A percentile compares a stretch with the other conserved stretches of the same genome.
These are phyloP conservation scores for Patellaria atrata DNA, from an alignment of 495 filamentous ascomycete genomes.

Conservation along the genomic window DNA sequence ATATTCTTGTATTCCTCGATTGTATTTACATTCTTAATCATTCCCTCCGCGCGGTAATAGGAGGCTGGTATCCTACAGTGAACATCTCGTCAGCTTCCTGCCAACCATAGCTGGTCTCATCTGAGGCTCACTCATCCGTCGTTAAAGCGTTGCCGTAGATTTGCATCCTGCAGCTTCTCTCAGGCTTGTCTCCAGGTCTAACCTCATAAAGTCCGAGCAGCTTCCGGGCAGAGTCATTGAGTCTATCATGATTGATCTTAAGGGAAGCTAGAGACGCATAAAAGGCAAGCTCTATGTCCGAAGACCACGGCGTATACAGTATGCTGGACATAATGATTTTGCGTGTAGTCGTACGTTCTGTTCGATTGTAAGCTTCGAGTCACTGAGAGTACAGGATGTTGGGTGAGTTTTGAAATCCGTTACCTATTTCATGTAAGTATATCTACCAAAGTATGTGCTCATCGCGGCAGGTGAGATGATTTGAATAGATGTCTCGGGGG, in stretches of 20 bases:
- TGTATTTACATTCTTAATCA: slow-evolving; percentile 92
- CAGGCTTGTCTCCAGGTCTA: slow-evolving; percentile 48
- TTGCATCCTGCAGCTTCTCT: slow-evolving; percentile 69
- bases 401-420: no score
- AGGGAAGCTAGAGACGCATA: slow-evolving; percentile 75
- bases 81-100: background rate
- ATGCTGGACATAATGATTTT: slow-evolving; percentile 22
- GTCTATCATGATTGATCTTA: slow-evolving; percentile 93
- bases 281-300: slow-evolving; percentile 89
- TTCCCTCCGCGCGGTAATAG: slow-evolving; percentile 73
- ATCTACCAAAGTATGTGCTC: no score
- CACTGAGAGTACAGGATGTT: no score
- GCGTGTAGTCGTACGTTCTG: no score
- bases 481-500: no score
- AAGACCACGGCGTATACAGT: slow-evolving; percentile 73
- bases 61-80: slow-evolving; percentile 49
- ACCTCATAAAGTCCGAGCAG: slow-evolving; percentile 85
- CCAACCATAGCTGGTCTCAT: background rate
- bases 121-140: slow-evolving; percentile 50
- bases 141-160: slow-evolving; percentile 75
- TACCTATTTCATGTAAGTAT: no score
- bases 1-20: slow-evolving; percentile 77
- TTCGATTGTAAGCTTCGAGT: no score
- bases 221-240: slow-evolving; percentile 77
- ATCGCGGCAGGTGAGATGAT: no score